Evolutionary conservation across 352 stramenopile genomes (phyloP).

Genomic region (Phytophthora megakarya): DNA sequence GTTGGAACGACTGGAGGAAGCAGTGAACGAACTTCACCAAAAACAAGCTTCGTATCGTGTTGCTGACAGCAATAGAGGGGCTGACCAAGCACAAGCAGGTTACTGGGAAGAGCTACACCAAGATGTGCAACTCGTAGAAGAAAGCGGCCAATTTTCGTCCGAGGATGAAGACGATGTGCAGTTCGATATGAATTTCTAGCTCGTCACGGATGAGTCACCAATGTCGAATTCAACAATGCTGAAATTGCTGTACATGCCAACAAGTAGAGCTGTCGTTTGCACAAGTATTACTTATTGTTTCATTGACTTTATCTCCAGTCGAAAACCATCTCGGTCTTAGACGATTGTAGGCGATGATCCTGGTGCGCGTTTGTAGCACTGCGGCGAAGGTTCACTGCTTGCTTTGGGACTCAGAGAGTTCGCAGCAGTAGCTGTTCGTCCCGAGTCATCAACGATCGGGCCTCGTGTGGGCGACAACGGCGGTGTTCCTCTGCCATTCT

Average conservation of each 20-base stretch:
- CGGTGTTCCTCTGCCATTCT: conserved; percentile 30
- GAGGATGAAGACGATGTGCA: conserved; percentile 61
- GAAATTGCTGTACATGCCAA: no score
- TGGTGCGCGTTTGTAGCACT: conserved; percentile 67
- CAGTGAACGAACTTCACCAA: conserved; percentile 35
- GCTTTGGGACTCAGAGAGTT: conserved; percentile 38
- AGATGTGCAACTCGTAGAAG: conserved; percentile 75
- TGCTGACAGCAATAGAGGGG: background rate
- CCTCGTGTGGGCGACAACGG: conserved; percentile 33
- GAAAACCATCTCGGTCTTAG: no score
- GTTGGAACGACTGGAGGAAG: conserved; percentile 37
- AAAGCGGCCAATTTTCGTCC: conserved; percentile 72
- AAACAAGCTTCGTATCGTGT: conserved; percentile 40
- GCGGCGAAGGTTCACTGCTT: conserved; percentile 32
- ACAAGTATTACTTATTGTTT: no score
- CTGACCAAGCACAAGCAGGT: conserved; percentile 27
- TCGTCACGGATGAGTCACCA: no score
- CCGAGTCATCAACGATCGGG: conserved; percentile 28
- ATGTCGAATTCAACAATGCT: no score
- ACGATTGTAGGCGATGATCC: conserved; percentile 47
- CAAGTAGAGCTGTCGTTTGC: no score
- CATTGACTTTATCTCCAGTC: conserved; percentile 11
- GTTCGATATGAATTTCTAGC: no score
- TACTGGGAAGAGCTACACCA: conserved; percentile 79
- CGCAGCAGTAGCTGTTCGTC: conserved; percentile 7